Evolutionary conservation across 2,329 filamentous ascomycete genomes (phyloP).

Genomic region (Stagonosporopsis cucurbitacearum): DNA sequence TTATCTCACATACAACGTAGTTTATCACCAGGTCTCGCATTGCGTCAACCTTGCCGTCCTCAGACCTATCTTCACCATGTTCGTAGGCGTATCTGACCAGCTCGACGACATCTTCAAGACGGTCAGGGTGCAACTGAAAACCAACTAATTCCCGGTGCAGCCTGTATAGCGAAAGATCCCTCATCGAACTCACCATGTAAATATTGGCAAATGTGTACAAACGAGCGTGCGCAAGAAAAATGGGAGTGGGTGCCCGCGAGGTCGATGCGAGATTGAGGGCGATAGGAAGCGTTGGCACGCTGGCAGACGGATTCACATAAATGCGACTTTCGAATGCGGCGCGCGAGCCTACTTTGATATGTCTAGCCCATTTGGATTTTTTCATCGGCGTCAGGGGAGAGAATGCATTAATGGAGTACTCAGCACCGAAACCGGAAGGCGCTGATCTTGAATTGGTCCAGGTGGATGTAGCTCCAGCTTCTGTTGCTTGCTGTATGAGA

Average conservation of each 20-base stretch:
- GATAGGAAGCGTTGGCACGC: background rate
- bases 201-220: constrained; percentile 38
- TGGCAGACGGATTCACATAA: background rate
- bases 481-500: background rate
- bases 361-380: background rate
- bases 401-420: background rate
- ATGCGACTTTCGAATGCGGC: background rate
- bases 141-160: constrained; percentile 34
- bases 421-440: constrained; percentile 1
- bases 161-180: constrained; percentile 32
- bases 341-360: background rate
- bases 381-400: background rate
- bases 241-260: constrained; percentile 26
- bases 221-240: constrained; percentile 40
- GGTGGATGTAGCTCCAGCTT: no score
- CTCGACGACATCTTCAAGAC: constrained; percentile 32
- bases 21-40: constrained; percentile 32
- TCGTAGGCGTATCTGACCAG: constrained; percentile 35
- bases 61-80: constrained; percentile 17
- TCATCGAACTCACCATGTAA: constrained; percentile 32
- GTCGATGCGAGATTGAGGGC: background rate
- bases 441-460: constrained; percentile 8
- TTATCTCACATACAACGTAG: constrained; percentile 32
- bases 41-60: constrained; percentile 25
- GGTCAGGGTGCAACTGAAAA: constrained; percentile 31